A percentile compares a stretch with the other conserved stretches of the same genome.
phyloP scores from a whole-genome alignment of 371 early-diverging fungal species.

The Mortierella sp. region DNA sequence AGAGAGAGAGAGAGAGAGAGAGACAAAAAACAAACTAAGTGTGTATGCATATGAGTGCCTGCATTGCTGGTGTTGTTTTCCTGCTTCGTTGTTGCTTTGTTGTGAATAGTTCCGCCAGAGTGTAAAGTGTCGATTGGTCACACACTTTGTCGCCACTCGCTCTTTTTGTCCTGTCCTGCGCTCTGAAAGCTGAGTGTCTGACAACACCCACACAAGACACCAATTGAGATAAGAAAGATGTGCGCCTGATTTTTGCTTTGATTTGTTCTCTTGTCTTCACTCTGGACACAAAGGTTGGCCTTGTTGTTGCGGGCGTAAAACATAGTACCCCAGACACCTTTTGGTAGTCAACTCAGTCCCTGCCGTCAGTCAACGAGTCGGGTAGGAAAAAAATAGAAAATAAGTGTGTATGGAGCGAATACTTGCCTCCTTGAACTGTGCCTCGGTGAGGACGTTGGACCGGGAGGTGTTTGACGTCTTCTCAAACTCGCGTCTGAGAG shows the following conservation, averaged over 20 bases:
- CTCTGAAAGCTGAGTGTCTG: neutral
- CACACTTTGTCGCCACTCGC: neutral
- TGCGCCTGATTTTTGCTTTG: neutral
- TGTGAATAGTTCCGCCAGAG: neutral
- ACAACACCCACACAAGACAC: neutral
- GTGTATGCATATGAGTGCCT: neutral
- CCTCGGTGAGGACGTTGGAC: slow-evolving; percentile 73
- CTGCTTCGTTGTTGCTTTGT: neutral
- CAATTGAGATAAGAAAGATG: neutral
- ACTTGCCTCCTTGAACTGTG: slow-evolving; percentile 81
- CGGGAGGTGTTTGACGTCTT: slow-evolving; percentile 63
- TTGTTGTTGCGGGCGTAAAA: neutral
- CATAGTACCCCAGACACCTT: neutral
- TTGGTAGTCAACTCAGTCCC: neutral
- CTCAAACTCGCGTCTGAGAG: slow-evolving; percentile 76
- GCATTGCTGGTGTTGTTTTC: neutral
- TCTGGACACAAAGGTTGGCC: neutral
- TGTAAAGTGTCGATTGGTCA: neutral
- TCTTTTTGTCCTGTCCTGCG: neutral
- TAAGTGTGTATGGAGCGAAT: neutral
- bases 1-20: neutral
- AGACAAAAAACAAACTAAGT: neutral
- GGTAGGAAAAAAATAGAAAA: neutral
- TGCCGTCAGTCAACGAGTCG: neutral
- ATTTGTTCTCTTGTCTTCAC: neutral